Conservation (phyloP, 2,329 filamentous ascomycete species). For the Verticillium nonalfalfae region DNA sequence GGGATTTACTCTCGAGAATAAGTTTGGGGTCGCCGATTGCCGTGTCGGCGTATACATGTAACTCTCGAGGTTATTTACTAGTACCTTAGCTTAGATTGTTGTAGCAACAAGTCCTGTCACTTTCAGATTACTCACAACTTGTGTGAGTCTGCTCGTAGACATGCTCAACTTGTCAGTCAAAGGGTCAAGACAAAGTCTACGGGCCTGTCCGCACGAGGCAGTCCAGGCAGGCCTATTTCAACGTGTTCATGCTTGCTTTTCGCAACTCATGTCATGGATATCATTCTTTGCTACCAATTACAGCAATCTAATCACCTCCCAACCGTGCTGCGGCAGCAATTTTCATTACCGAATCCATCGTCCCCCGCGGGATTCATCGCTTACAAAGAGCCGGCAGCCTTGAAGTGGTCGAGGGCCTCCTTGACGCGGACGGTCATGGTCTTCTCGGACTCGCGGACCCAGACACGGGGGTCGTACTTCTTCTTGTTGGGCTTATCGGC, state of each 20-base stretch:
- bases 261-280: not conserved
- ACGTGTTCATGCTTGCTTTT: no score
- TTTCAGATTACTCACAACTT: no score
- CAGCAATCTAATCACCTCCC: not conserved
- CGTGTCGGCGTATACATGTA: no score
- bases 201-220: no score
- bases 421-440: slow-evolving; percentile 80
- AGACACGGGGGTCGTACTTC: slow-evolving; percentile 78
- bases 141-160: no score
- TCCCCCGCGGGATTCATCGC: not conserved
- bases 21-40: no score
- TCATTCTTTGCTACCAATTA: not conserved
- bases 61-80: no score
- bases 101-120: no score
- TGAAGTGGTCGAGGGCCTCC: slow-evolving; percentile 86
- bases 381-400: slow-evolving; percentile 74
- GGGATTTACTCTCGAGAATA: no score
- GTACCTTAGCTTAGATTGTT: no score
- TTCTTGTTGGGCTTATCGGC: slow-evolving; percentile 99
- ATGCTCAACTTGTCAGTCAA: not conserved
- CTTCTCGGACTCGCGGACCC: slow-evolving; percentile 97
- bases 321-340: not conserved
- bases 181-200: not conserved
- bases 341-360: not conserved
- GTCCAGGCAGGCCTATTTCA: no score